Base-by-base conservation (phyloP, 2,329 filamentous ascomycete genomes). In the Cercospora sesami region DNA sequence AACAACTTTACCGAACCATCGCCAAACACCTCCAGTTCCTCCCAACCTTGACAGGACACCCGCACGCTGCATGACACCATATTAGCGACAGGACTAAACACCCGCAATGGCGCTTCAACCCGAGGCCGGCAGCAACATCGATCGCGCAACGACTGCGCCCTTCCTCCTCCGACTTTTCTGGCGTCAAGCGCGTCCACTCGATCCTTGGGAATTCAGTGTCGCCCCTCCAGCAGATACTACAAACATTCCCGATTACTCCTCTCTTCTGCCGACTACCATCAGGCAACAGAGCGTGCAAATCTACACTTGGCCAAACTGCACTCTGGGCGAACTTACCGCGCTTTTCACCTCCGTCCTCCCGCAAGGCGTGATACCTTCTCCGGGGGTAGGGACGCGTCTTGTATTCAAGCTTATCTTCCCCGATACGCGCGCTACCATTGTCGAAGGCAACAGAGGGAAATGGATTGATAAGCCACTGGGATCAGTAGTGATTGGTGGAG, bases 161-260 rank as follows among this genome's bases (percentile, higher is more conserved):
- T 97, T 96, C 80, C 87, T 94, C 69, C 83, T 97, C 18, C 93
- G 91, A 78, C 86, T 97, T 68, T 96, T 94, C 83, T 96, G 94
- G 81, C 88, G 89, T 68, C 87, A 85, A 16, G 88, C 89, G 75
- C 85, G 86, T 53, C 94, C 93, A 75, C 90, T 94, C 80, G 92
- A 90, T 71, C 86, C 89, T 36, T 88, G 91, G 68, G 91, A 94
- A 72, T 93, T 95, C 78, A 77, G 79, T 57, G 79, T 82, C 30
- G 75, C 78, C 28, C 86, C 73, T 77, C 87, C 21, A 73, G 82
- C 65, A 77, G 73, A 78, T 53, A 72, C 75, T 3, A 72, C 73
- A 9, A 71, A 65, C 53, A 73, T 75, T 60, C 60, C 67, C 64
- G 76, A 78, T 69, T 78, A 77, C 68, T 82, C 66, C 80, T 86